Evolutionary conservation across 2,329 filamentous ascomycete genomes (phyloP).

Genomic region (Colletotrichum coccodes): DNA sequence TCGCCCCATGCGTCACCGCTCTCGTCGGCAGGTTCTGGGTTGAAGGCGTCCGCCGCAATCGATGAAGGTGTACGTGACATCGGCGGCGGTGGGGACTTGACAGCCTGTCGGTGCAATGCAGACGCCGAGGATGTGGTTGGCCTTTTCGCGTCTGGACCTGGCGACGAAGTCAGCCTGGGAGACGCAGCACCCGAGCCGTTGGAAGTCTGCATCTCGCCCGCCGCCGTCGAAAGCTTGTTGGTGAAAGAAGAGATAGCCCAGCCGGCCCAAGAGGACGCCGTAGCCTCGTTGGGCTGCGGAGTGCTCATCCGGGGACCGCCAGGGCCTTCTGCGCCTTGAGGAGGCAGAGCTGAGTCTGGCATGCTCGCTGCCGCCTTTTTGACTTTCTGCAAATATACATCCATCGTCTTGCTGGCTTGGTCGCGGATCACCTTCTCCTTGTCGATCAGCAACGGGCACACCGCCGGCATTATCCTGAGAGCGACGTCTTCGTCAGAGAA

Average conservation of each 20-base stretch:
- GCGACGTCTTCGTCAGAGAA: slow-evolving; percentile 94
- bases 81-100: slow-evolving; percentile 61
- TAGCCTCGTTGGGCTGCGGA: slow-evolving; percentile 69
- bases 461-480: slow-evolving; percentile 80
- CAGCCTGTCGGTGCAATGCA: slow-evolving; percentile 67
- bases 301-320: slow-evolving; percentile 81
- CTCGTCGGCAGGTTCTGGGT: slow-evolving; percentile 68
- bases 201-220: slow-evolving; percentile 82
- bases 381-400: slow-evolving; percentile 84
- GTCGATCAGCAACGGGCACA: slow-evolving; percentile 88
- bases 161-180: slow-evolving; percentile 52
- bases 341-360: slow-evolving; percentile 82
- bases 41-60: slow-evolving; percentile 59
- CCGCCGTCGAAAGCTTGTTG: slow-evolving; percentile 86
- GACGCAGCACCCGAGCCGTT: slow-evolving; percentile 55
- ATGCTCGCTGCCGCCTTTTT: slow-evolving; percentile 81
- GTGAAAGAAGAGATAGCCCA: slow-evolving; percentile 99
- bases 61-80: slow-evolving; percentile 61
- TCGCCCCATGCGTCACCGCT: slow-evolving; percentile 82
- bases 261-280: slow-evolving; percentile 82
- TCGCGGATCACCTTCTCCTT: slow-evolving; percentile 96
- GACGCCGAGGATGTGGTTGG: slow-evolving; percentile 63
- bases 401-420: slow-evolving; percentile 89
- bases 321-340: slow-evolving; percentile 63
- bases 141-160: slow-evolving; percentile 49